A percentile compares a stretch with the other conserved stretches of the same genome.
phyloP scores from a whole-genome alignment of 768 basidiomycete species.

The Lactifluus rugatus region DNA sequence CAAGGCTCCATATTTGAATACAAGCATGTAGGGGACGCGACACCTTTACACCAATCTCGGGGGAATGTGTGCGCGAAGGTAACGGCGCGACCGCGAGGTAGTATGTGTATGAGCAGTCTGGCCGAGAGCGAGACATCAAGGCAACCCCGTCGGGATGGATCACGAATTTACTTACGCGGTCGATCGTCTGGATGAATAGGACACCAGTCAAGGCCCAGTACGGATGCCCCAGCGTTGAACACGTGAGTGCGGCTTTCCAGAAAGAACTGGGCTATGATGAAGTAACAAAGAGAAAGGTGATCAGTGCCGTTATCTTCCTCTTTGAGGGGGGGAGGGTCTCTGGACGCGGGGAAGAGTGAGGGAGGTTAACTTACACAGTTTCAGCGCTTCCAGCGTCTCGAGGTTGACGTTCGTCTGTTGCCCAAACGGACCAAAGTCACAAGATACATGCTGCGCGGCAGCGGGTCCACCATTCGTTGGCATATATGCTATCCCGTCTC shows the following conservation, averaged over 20 bases:
- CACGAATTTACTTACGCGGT: constrained; percentile 32
- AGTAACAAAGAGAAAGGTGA: not conserved
- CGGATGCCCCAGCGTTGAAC: constrained; percentile 81
- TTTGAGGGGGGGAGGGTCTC: not conserved
- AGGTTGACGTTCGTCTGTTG: constrained; percentile 42
- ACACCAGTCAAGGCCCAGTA: constrained; percentile 94
- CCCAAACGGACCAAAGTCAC: constrained; percentile 57
- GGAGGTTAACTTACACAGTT: constrained; percentile 41
- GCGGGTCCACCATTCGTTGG: constrained; percentile 43
- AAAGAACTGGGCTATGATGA: constrained; percentile 45
- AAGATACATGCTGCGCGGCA: constrained; percentile 40
- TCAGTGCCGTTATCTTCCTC: not conserved
- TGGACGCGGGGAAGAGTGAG: not conserved
- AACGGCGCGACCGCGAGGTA: constrained; percentile 80
- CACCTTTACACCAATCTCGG: constrained; percentile 53
- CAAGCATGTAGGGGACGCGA: constrained; percentile 49
- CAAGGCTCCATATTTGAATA: constrained; percentile 80
- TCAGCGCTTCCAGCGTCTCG: constrained; percentile 44
- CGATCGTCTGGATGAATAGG: constrained; percentile 59
- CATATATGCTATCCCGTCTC: constrained; percentile 49
- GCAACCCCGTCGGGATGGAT: too few species aligned
- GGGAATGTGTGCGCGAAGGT: constrained; percentile 53
- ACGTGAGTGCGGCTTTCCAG: constrained; percentile 53
- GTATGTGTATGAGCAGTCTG: constrained; percentile 52
- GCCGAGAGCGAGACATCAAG: not conserved